A percentile compares a stretch with the other conserved stretches of the same genome.
Evolutionary conservation across 2,329 filamentous ascomycete species (phyloP).

Genomic region (Trichoderma sp.): DNA sequence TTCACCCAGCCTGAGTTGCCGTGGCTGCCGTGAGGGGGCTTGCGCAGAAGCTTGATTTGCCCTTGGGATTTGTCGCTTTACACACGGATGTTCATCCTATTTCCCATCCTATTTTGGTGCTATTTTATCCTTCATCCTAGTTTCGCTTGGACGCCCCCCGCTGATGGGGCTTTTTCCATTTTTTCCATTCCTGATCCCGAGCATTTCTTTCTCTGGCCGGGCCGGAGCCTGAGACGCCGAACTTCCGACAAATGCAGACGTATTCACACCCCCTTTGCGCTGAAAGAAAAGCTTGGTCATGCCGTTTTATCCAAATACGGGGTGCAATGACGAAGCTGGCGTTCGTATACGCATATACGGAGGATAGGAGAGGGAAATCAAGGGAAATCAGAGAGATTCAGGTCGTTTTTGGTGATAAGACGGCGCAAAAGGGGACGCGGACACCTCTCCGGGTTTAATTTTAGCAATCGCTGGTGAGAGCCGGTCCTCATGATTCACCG

Average conservation of each 20-base stretch:
- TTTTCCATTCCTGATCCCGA: not conserved
- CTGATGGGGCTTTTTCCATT: not conserved
- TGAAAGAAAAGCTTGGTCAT: not conserved
- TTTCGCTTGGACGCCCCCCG: not conserved
- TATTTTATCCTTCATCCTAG: not conserved
- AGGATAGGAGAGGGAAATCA: not conserved
- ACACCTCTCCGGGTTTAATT: not conserved
- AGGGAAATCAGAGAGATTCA: not conserved
- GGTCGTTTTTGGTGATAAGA: not conserved
- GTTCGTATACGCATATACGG: not conserved
- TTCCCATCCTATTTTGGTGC: not conserved
- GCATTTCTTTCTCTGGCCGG: not conserved
- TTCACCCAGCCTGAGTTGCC: constrained; percentile 32
- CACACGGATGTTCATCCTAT: not conserved
- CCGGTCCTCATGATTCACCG: not conserved
- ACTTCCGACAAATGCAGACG: constrained; percentile 1
- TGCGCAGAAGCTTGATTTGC: constrained; percentile 5
- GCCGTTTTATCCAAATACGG: constrained; percentile 9
- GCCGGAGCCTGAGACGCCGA: not conserved
- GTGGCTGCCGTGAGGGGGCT: constrained; percentile 31
- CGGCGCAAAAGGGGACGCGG: not conserved
- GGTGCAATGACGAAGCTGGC: not conserved
- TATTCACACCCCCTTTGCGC: not conserved
- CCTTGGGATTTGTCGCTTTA: not conserved
- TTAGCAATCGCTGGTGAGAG: not conserved